Conservation (phyloP, 352 stramenopile genomes). For the Phytophthora sp. region DNA sequence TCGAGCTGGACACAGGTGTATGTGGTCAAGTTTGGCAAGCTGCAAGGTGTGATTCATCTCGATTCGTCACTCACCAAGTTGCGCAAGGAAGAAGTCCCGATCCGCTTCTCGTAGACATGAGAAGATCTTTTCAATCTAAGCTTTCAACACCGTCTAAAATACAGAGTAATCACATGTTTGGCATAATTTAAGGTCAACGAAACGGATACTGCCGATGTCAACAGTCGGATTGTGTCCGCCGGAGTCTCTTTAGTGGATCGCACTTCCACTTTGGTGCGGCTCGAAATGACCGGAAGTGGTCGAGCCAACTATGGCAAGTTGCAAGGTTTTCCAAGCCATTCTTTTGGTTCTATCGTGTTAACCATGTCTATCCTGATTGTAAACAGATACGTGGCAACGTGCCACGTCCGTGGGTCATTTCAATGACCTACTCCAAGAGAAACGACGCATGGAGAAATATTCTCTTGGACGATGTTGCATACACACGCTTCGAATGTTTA, state of each 20-base stretch:
- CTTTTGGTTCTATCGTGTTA: not conserved
- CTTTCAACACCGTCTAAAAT: no score
- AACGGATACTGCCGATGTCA: constrained; percentile 9
- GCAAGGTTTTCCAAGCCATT: not conserved
- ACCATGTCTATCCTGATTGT: not conserved
- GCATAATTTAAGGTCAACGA: no score
- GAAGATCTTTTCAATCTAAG: not conserved
- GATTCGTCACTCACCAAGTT: constrained; percentile 66
- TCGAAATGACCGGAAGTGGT: constrained; percentile 11
- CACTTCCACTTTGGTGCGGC: not conserved
- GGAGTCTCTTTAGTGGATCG: not conserved
- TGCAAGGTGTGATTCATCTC: constrained; percentile 74
- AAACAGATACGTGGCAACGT: constrained; percentile 78
- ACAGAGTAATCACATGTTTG: no score
- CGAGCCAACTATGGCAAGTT: constrained; percentile 30
- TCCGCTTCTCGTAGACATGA: constrained; percentile 33
- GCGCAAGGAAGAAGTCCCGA: constrained; percentile 50
- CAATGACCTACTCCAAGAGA: constrained; percentile 65
- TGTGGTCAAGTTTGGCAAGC: constrained; percentile 71
- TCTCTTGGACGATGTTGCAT: constrained; percentile 67
- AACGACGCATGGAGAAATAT: constrained; percentile 56
- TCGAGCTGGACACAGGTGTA: constrained; percentile 88
- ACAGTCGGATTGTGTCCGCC: constrained; percentile 1
- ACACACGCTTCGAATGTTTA: constrained; percentile 66
- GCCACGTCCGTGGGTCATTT: constrained; percentile 75